These are phyloP conservation scores for Polygonum aviculare DNA, from an alignment of 148 eudicot species.

Conservation along the genomic window DNA sequence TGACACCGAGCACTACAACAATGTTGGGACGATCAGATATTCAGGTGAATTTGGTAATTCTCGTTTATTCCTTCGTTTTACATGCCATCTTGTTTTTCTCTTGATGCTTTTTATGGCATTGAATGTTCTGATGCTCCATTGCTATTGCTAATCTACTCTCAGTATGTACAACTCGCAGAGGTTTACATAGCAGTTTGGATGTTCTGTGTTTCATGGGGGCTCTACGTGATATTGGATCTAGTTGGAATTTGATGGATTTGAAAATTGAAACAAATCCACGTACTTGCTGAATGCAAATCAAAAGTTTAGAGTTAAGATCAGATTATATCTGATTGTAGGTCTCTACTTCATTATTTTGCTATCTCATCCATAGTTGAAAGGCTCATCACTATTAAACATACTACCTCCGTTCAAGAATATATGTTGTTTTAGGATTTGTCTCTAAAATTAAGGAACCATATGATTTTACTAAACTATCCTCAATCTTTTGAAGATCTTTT, in stretches of 20 bases:
- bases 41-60: constrained; percentile 35
- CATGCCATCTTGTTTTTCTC: background rate
- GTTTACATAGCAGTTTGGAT: background rate
- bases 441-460: too few species aligned
- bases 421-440: too few species aligned
- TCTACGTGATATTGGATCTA: background rate
- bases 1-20: constrained; percentile 40
- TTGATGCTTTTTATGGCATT: background rate
- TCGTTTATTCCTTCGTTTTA: background rate
- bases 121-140: background rate
- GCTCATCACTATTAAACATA: background rate
- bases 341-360: background rate
- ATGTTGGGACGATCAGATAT: constrained; percentile 32
- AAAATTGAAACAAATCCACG: background rate
- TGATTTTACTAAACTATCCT: too few species aligned
- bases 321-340: background rate
- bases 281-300: background rate
- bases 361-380: background rate
- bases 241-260: background rate
- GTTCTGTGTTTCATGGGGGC: background rate
- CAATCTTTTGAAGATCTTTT: too few species aligned
- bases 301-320: background rate
- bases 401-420: too few species aligned
- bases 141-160: background rate
- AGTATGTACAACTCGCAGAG: background rate